phyloP scores from a whole-genome alignment of 495 filamentous ascomycete species.

The Talaromyces proteolyticus region DNA sequence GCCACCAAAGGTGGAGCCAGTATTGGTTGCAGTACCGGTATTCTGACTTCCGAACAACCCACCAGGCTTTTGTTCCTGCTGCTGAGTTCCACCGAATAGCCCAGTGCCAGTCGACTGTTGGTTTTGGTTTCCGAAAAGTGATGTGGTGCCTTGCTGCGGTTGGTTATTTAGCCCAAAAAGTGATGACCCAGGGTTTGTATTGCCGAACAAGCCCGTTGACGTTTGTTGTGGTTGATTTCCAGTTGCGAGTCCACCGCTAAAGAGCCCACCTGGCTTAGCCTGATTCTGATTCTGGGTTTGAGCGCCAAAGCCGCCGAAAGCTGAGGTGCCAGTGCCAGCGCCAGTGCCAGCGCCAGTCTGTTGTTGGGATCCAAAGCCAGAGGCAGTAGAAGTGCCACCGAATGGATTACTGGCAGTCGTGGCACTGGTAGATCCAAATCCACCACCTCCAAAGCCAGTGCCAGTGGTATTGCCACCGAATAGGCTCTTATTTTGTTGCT shows the following conservation, averaged over 20 bases:
- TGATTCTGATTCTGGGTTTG: conserved; percentile 43
- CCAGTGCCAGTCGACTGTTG: conserved; percentile 17
- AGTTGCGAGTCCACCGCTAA: conserved; percentile 32
- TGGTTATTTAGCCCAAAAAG: conserved; percentile 33
- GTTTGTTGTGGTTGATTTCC: conserved; percentile 32
- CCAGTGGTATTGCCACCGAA: conserved; percentile 21
- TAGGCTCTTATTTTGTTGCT: conserved; percentile 30
- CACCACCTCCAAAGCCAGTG: conserved; percentile 31
- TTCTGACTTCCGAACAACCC: conserved; percentile 51
- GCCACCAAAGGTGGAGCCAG: conserved; percentile 21
- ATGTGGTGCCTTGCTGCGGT: conserved; percentile 39
- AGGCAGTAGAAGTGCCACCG: conserved; percentile 20
- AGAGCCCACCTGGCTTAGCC: conserved; percentile 24
- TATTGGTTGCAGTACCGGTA: conserved; percentile 12
- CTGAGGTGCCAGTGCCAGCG: conserved; percentile 19
- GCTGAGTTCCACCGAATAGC: conserved; percentile 33
- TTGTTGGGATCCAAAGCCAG: conserved; percentile 34
- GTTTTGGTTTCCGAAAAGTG: conserved; percentile 22
- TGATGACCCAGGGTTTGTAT: conserved; percentile 22
- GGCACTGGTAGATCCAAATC: conserved; percentile 33
- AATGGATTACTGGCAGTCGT: conserved; percentile 29
- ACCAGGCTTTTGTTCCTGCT: conserved; percentile 47
- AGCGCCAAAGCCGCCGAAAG: conserved; percentile 41
- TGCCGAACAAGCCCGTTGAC: conserved; percentile 38
- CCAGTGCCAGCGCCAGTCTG: conserved; percentile 24